phyloP scores from a whole-genome alignment of 192 early-diverging fungal species.

The Coemansia sp. region DNA sequence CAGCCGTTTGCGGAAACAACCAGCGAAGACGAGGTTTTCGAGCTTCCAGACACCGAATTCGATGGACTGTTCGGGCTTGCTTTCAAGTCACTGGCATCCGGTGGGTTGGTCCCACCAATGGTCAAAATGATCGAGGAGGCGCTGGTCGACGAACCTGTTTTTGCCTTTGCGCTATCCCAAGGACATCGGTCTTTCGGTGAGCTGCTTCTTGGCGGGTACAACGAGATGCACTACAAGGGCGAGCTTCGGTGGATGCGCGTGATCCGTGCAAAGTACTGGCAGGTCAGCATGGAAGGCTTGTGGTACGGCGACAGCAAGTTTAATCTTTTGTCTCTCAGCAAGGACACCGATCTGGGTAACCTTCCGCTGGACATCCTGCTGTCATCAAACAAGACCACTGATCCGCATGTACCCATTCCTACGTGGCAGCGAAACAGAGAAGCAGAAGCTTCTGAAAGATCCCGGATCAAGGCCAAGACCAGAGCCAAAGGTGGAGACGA shows the following conservation, averaged over 20 bases:
- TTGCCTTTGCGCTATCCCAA: constrained; percentile 52
- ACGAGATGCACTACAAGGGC: constrained; percentile 56
- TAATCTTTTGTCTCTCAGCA: constrained; percentile 47
- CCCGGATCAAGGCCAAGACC: constrained; percentile 17
- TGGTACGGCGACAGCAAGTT: constrained; percentile 52
- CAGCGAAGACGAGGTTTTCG: constrained; percentile 52
- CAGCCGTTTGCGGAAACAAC: constrained; percentile 56
- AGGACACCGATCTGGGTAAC: constrained; percentile 32
- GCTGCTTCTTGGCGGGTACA: constrained; percentile 58
- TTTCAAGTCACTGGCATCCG: constrained; percentile 46
- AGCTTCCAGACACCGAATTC: constrained; percentile 50
- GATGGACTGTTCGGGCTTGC: constrained; percentile 58
- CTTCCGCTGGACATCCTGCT: constrained; percentile 41
- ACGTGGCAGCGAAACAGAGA: constrained; percentile 12
- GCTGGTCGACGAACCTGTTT: constrained; percentile 49
- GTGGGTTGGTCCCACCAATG: constrained; percentile 51
- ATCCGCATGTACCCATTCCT: constrained; percentile 14
- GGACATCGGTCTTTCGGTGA: constrained; percentile 45
- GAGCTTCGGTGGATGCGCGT: constrained; percentile 58
- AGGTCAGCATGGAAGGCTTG: constrained; percentile 52
- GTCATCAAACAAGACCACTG: constrained; percentile 14
- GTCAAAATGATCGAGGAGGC: constrained; percentile 48
- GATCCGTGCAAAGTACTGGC: constrained; percentile 63
- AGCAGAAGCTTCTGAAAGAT: constrained; percentile 24
- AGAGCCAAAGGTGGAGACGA: constrained; percentile 32